Evolutionary conservation across 192 early-diverging fungal species (phyloP), one percentile per base, ranked within the genome.

Genomic region (Irineochytrium annulatum): DNA sequence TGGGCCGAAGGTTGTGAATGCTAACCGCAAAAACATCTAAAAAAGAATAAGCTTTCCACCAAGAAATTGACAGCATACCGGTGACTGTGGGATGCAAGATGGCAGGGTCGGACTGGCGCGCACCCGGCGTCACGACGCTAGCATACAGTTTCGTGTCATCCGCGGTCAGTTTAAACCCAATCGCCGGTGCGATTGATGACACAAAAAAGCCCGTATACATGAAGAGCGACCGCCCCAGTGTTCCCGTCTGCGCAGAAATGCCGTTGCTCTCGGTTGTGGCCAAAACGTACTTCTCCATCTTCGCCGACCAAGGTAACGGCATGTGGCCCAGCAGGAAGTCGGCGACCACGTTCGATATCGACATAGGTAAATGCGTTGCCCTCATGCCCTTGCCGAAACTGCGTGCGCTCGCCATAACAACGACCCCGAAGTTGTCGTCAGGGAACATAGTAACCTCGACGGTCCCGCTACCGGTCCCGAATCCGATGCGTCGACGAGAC

Each of bases 371-470:
- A 43, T 53, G 28, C 26, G 57, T 53, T 27, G 56, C 35, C 33
- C 32, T 52, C n/a, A n/a, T n/a, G n/a, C n/a, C n/a, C n/a, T n/a
- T n/a, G n/a, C n/a, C n/a, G n/a, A n/a, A n/a, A n/a, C n/a, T n/a
- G n/a, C n/a, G n/a, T n/a, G n/a, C n/a, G 14, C 8, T 29, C 34
- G 34, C 19, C 13, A 49, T 6, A 3, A 54, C 58, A 16, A 60
- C 65, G 30, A 60, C 29, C 32, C 57, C 65, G 34, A 67, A 43
- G 26, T 44, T 52, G 20, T 52, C 27, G 8, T 31, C 29, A 43
- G 65, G 65, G 52, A 51, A 58, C 41, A 65, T 20, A 4, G 14
- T 11, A 17, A 55, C 48, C 35, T 65, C 63, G 3, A 65, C 32
- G 3, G 43, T 13, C 13, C 29, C 32, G 6, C 22, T 17, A 22